Base-by-base conservation (phyloP, 257 asterid genomes). In the Avicennia marina region DNA sequence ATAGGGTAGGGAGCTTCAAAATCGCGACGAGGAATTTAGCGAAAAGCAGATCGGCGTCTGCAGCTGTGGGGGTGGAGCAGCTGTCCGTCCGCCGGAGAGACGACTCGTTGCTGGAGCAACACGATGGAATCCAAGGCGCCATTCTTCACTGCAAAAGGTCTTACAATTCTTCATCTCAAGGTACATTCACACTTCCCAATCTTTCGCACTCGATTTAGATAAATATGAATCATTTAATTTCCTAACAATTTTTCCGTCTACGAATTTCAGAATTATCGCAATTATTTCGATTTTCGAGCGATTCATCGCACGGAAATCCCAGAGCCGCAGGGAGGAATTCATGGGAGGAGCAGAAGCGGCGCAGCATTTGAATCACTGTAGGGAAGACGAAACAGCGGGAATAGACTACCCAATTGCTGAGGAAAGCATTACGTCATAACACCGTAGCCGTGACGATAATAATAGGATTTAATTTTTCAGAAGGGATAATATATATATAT, bases 111-210 rank as follows among this genome's bases (percentile, higher is more conserved):
- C 53, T 89, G 48, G 81, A 83, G 26, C 91, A 83, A 27, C 65
- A 70, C 29, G 94, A 87, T 24, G 87, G 95, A 31, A 89, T 79
- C 44, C 80, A 72, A 59, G 78, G 80, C 53, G 86, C 86, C 26
- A 79, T 79, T 62, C 86, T 79, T 15, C 80, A 79, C 46, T 79
- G 86, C 78, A 79, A 79, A 60, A 72, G 40, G 27, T 79, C 86
- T 34, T 70, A 51, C 49, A 64, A 58, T 48, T 72, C 78, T 27
- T 62, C 84, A 19, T 47, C 70, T 11, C 54, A 36, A 70, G 84
- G 84, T 78, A 66, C 19, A 32, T 11, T 15, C 6, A 2, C 11
- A 9, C 5, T 46, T 46, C 3, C 1, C 6, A 17, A 15, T 36
- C 0, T 0, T 41, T 50, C 38, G 10, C 2, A 15, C 0, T 32